Percentiles rank a stretch among this genome's conserved stretches.
These are phyloP conservation scores for Russula ochroleuca DNA, from an alignment of 768 basidiomycete species.

Conservation along the genomic window DNA sequence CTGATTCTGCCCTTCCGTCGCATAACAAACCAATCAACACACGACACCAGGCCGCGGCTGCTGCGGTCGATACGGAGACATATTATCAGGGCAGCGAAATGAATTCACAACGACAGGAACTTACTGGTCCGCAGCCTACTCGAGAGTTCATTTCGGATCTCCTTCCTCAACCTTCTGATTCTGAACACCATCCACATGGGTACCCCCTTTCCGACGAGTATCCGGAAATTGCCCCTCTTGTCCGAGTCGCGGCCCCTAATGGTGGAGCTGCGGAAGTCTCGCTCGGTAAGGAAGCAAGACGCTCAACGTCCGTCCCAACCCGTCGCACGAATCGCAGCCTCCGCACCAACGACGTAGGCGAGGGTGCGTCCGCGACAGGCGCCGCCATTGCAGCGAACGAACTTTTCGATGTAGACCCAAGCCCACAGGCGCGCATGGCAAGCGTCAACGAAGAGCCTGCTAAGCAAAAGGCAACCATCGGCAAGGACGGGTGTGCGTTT, in stretches of 20 bases:
- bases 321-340: constrained; percentile 1
- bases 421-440: constrained; percentile 38
- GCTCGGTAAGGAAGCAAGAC: not conserved
- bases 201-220: not conserved
- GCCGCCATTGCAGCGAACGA: constrained; percentile 49
- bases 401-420: constrained; percentile 40
- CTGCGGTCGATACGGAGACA: not conserved
- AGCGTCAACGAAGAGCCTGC: constrained; percentile 45
- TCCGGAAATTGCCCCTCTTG: not conserved
- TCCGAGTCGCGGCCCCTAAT: not conserved
- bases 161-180: not conserved
- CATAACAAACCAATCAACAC: not conserved
- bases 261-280: not conserved
- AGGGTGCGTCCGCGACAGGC: constrained; percentile 48
- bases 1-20: not conserved
- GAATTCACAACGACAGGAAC: not conserved
- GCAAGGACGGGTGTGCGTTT: constrained; percentile 48
- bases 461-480: constrained; percentile 46
- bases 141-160: not conserved
- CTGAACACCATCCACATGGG: not conserved
- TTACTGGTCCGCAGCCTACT: not conserved
- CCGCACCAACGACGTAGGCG: constrained; percentile 18
- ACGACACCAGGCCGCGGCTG: not conserved
- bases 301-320: constrained; percentile 2
- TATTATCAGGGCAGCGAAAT: not conserved